These are phyloP conservation scores for Rubroshorea leprosula DNA, from an alignment of 345 rosid species.

Conservation along the genomic window DNA sequence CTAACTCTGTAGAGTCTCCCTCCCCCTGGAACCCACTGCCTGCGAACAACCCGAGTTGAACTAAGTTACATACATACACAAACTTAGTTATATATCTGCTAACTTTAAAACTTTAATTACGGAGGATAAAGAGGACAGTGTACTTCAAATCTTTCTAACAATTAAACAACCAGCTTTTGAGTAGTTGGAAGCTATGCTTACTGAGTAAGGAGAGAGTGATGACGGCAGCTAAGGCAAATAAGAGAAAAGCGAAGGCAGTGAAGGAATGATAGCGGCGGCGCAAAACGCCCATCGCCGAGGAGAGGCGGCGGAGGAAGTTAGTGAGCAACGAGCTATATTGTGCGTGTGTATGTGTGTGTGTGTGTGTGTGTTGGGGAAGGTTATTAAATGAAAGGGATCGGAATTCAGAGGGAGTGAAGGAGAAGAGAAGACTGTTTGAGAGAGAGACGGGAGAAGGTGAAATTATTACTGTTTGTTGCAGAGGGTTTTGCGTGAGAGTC, in stretches of 20 bases:
- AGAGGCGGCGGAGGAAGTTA: not conserved
- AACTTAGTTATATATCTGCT: too few relatives aligned
- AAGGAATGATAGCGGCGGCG: slow-evolving; percentile 36
- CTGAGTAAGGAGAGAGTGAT: slow-evolving; percentile 29
- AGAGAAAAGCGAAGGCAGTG: slow-evolving; percentile 48
- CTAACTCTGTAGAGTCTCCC: slow-evolving; percentile 20
- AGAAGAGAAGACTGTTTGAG: not conserved
- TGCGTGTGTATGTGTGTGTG: too few relatives aligned
- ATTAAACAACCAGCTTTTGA: too few relatives aligned
- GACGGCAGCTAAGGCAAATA: slow-evolving; percentile 40
- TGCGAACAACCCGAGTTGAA: slow-evolving; percentile 16
- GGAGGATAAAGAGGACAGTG: slow-evolving; percentile 5
- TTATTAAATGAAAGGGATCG: not conserved
- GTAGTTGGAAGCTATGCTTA: slow-evolving; percentile 16
- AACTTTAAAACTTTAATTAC: too few relatives aligned
- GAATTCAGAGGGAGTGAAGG: not conserved
- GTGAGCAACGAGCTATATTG: not conserved
- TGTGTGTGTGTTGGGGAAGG: slow-evolving; percentile 12
- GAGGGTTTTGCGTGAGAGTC: slow-evolving; percentile 13
- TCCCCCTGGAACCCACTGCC: slow-evolving; percentile 28
- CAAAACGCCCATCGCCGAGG: slow-evolving; percentile 45
- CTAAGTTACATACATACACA: too few relatives aligned
- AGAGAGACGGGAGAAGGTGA: not conserved
- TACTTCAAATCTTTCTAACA: too few relatives aligned
- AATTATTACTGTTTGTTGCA: not conserved